These are phyloP conservation scores for Xylariaceae sp. DNA, from an alignment of 2,329 filamentous ascomycete species.

Conservation along the genomic window DNA sequence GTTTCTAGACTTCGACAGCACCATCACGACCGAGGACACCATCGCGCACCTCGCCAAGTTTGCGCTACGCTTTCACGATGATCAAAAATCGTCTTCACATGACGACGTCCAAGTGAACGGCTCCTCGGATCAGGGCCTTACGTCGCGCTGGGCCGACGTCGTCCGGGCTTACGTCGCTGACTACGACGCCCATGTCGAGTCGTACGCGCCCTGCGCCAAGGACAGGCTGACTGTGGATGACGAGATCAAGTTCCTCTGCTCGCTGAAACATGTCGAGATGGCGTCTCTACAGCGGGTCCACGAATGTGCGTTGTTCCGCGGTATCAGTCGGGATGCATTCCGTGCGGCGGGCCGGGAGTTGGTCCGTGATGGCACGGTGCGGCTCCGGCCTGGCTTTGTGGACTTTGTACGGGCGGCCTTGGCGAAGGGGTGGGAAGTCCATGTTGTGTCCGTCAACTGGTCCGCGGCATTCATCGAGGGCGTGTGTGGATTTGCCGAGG, in stretches of 20 bases:
- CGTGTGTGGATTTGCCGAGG: slow-evolving; percentile 33
- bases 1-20: slow-evolving; percentile 56
- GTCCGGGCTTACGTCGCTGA: slow-evolving; percentile 44
- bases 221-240: slow-evolving; percentile 32
- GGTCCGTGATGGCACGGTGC: slow-evolving; percentile 32
- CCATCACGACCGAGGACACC: slow-evolving; percentile 51
- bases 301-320: slow-evolving; percentile 41
- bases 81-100: too few relatives aligned
- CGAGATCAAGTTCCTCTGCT: slow-evolving; percentile 37
- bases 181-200: slow-evolving; percentile 34
- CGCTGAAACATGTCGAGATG: slow-evolving; percentile 41
- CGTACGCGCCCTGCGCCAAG: slow-evolving; percentile 32
- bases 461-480: slow-evolving; percentile 44
- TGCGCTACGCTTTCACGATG: slow-evolving; percentile 34
- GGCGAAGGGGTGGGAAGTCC: slow-evolving; percentile 35
- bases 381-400: slow-evolving; percentile 38
- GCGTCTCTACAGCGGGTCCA: slow-evolving; percentile 42
- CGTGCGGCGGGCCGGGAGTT: slow-evolving; percentile 36
- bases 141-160: slow-evolving; percentile 40
- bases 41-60: slow-evolving; percentile 43
- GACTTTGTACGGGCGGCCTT: slow-evolving; percentile 26
- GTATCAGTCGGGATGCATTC: slow-evolving; percentile 33
- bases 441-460: slow-evolving; percentile 50
- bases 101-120: too few relatives aligned
- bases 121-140: slow-evolving; percentile 27